A percentile compares a stretch with the other conserved stretches of the same genome.
Conservation (phyloP, 2,329 filamentous ascomycete species). For the Fusarium foetens region DNA sequence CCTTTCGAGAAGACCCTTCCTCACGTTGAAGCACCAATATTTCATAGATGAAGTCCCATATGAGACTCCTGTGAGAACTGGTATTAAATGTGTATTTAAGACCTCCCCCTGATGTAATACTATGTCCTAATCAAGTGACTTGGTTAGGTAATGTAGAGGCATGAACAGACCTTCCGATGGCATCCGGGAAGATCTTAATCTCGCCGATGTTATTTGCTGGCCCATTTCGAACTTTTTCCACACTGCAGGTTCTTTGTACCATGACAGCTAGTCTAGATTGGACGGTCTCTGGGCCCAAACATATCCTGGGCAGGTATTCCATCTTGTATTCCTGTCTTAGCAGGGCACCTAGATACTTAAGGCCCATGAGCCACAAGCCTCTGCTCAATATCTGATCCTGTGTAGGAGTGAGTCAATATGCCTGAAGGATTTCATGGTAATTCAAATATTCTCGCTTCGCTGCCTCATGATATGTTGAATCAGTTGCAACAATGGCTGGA, state of each 20-base stretch:
- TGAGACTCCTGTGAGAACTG: not conserved
- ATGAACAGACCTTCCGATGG: not conserved
- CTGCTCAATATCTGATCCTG: not conserved
- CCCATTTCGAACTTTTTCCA: not conserved
- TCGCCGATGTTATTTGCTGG: not conserved
- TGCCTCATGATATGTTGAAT: not conserved
- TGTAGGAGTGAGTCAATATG: not conserved
- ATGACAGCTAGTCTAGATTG: not conserved
- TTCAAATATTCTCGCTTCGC: not conserved
- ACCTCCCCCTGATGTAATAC: not conserved
- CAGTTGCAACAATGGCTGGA: conserved; percentile 4
- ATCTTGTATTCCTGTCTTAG: not conserved
- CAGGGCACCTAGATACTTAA: not conserved
- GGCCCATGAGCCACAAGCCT: not conserved
- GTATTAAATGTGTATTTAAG: not conserved
- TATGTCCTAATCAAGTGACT: not conserved
- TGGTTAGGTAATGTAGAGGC: not conserved
- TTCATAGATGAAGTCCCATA: not conserved
- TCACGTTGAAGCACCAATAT: not conserved
- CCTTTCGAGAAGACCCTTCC: not conserved
- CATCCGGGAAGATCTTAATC: not conserved
- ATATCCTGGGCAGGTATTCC: not conserved
- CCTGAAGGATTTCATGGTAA: not conserved
- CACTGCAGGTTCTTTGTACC: not conserved
- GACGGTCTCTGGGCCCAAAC: not conserved